phyloP scores from a whole-genome alignment of 2,329 filamentous ascomycete species.

The Cladosporium colombiae region DNA sequence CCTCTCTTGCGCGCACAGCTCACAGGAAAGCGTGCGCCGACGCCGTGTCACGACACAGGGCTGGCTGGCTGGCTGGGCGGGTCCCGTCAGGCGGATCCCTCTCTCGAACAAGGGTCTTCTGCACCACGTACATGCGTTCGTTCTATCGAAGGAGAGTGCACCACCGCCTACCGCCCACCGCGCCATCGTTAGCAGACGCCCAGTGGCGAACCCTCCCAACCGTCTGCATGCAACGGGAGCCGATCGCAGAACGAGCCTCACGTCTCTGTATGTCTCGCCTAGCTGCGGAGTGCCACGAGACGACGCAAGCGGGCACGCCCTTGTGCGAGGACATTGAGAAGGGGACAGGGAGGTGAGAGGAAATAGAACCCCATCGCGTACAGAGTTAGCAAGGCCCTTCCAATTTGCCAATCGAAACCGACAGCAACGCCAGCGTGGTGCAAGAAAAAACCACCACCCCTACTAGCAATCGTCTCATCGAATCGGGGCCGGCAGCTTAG shows the following conservation, averaged over 20 bases:
- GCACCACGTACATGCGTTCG: background rate
- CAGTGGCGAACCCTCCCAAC: background rate
- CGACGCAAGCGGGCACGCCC: background rate
- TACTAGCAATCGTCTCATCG: background rate
- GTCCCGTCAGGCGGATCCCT: conserved; percentile 16
- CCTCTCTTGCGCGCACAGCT: conserved; percentile 4
- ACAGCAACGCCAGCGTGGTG: background rate
- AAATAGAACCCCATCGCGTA: background rate
- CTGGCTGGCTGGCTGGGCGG: conserved; percentile 2
- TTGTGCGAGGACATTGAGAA: conserved; percentile 12
- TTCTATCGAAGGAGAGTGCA: background rate
- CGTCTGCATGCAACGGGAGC: conserved; percentile 9
- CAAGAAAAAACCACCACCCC: background rate
- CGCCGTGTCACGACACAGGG: conserved; percentile 16
- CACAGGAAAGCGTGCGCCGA: conserved; percentile 17
- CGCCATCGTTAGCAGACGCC: conserved; percentile 1
- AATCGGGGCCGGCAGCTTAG: background rate
- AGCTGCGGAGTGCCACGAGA: conserved; percentile 18
- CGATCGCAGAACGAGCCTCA: conserved; percentile 12
- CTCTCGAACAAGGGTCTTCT: conserved; percentile 11
- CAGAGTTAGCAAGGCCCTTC: background rate
- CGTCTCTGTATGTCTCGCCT: conserved; percentile 15
- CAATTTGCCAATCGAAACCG: conserved; percentile 1
- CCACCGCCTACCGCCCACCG: background rate
- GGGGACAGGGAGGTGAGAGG: background rate